Conservation (phyloP, 345 rosid genomes). For the Gossypium ekmanianum region DNA sequence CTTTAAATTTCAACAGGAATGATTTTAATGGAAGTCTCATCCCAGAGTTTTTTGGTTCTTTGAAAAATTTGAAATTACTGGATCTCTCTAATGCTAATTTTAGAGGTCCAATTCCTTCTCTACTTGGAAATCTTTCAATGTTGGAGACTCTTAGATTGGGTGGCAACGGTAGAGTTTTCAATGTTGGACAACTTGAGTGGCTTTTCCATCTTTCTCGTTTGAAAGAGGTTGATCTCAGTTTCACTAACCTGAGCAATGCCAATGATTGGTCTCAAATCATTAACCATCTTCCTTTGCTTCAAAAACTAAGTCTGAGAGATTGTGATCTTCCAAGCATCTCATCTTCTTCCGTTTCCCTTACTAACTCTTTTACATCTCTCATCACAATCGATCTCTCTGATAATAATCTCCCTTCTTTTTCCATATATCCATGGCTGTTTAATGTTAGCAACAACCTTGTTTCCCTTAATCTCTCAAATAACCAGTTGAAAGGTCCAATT, state of each 20-base stretch:
- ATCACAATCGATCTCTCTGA: background rate
- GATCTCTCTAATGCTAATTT: constrained; percentile 37
- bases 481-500: background rate
- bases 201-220: background rate
- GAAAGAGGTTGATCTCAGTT: background rate
- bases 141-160: constrained; percentile 41
- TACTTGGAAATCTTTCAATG: constrained; percentile 38
- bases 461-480: background rate
- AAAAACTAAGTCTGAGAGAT: background rate
- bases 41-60: constrained; percentile 33
- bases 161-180: background rate
- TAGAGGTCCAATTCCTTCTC: constrained; percentile 30
- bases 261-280: background rate
- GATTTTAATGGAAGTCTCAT: constrained; percentile 26
- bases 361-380: background rate
- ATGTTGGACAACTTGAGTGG: background rate
- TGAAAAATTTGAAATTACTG: constrained; percentile 29
- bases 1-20: constrained; percentile 28
- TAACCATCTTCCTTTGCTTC: constrained; percentile 1
- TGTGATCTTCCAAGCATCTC: background rate
- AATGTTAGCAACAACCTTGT: background rate
- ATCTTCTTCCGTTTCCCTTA: background rate
- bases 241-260: background rate
- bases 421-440: background rate
- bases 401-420: background rate